Conservation (phyloP, 169 alveolate species). For the Babesia ovata region DNA sequence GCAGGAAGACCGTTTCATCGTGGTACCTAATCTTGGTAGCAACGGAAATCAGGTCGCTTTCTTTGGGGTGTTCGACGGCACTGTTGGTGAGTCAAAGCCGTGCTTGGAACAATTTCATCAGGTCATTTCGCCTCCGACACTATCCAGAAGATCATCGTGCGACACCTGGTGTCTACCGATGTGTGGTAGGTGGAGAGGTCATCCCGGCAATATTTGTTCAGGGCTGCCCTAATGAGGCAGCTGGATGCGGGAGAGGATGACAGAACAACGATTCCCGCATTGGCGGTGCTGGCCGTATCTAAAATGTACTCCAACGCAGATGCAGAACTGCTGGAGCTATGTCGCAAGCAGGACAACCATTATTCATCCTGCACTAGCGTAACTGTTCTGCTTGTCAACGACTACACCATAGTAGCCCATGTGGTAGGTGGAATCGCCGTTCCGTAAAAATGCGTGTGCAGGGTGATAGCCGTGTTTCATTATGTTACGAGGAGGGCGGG, state of each 20-base stretch:
- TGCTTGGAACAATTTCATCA: not conserved
- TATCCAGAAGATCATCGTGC: constrained; percentile 72
- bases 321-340: constrained; percentile 66
- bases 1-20: constrained; percentile 79
- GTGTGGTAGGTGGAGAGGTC: constrained; percentile 60
- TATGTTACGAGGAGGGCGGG: constrained; percentile 40
- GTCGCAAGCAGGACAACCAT: constrained; percentile 66
- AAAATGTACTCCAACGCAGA: constrained; percentile 72
- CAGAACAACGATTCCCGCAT: constrained; percentile 12
- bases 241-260: constrained; percentile 8
- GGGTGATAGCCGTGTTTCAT: constrained; percentile 64
- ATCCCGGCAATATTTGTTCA: not conserved
- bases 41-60: constrained; percentile 67
- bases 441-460: constrained; percentile 18
- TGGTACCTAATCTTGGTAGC: constrained; percentile 64
- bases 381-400: constrained; percentile 72
- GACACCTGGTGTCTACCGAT: constrained; percentile 65
- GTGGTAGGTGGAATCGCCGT: constrained; percentile 61
- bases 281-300: constrained; percentile 43
- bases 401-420: constrained; percentile 76
- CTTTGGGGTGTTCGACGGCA: constrained; percentile 85
- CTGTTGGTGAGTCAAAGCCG: constrained; percentile 71
- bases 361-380: constrained; percentile 83
- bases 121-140: constrained; percentile 80
- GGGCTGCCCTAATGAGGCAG: constrained; percentile 15